Evolutionary conservation across 352 stramenopile species (phyloP), one percentile per base, ranked within the genome.

Genomic region (Globisporangium okanoganense): DNA sequence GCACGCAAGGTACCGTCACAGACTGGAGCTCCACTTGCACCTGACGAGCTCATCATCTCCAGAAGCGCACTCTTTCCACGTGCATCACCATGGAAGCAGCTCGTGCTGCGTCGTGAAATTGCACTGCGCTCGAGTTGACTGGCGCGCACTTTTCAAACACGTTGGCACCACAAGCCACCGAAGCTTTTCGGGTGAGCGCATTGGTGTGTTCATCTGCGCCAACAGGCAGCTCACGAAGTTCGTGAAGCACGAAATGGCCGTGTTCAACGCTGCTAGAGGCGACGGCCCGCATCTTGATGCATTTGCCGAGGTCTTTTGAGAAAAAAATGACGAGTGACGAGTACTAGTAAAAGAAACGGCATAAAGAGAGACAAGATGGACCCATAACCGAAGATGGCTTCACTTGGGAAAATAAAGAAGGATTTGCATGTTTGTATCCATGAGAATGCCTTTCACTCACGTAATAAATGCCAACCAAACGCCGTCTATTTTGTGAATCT

Each of bases 291-390:
- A 41, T 31, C 49, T 79, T 24, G 60, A 78, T 49, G 67, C 64
- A 27, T 78, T 67, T 51, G 58, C 71, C 2, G 71, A 78, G 50
- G 27, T 43, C 12, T 72, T 79, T 33, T 78, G 64, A 70, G 25
- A 43, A 40, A 38, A 9, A 12, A 16, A 2, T 9, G 9, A 20
- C 25, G n/a, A n/a, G n/a, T n/a, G 13, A 10, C 22, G 4, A 50
- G 35, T 40, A 40, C n/a, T n/a, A n/a, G n/a, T n/a, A 40, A 40
- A 40, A 40, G 35, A 40, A 40, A 13, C 35, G 35, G 13, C 35
- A 12, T 5, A 22, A 18, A 45, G 18, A 45, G 14, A 45, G 36
- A 18, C 36, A 14, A 43, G 40, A 45, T 45, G 38, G 14, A 44
- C 16, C 38, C 38, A 44, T 44, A 43, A n/a, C 36, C 13, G 38